Conservation (phyloP, 2,329 filamentous ascomycete species). For the Diplodia intermedia region DNA sequence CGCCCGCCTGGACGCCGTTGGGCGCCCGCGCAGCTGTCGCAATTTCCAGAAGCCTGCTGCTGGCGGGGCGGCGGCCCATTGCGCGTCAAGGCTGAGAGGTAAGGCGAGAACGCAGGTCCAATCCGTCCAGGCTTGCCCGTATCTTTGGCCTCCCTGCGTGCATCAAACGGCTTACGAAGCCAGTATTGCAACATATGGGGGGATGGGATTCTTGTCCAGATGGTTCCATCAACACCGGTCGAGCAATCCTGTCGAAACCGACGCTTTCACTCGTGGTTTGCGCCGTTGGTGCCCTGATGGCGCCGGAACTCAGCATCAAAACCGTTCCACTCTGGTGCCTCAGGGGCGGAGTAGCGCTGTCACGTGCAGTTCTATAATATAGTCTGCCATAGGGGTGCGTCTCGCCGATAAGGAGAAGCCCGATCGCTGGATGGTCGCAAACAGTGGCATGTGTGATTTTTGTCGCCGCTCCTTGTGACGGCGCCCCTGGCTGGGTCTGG, state of each 20-base stretch:
- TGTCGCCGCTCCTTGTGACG: conserved; percentile 6
- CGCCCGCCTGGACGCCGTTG: conserved; percentile 13
- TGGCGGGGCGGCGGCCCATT: neutral
- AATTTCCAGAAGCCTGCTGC: neutral
- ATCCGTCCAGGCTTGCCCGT: conserved; percentile 13
- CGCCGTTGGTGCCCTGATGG: neutral
- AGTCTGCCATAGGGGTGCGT: conserved; percentile 1
- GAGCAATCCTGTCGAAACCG: neutral
- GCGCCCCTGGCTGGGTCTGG: neutral
- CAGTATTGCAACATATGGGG: neutral
- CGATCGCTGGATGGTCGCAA: conserved; percentile 3
- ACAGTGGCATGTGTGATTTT: neutral
- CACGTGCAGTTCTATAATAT: conserved; percentile 27
- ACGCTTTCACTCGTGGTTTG: neutral
- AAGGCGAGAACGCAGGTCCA: conserved; percentile 16
- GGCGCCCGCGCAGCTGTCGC: conserved; percentile 16
- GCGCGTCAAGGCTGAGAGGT: conserved; percentile 8
- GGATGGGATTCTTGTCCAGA: neutral
- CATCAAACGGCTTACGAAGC: conserved; percentile 30
- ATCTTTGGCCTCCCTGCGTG: conserved; percentile 26
- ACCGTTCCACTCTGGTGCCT: conserved; percentile 1
- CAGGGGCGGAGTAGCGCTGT: conserved; percentile 28
- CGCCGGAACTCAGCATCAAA: neutral
- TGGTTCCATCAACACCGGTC: neutral
- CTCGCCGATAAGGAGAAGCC: conserved; percentile 16